Conservation (phyloP, 2,329 filamentous ascomycete species). For the Venturia asperata region DNA sequence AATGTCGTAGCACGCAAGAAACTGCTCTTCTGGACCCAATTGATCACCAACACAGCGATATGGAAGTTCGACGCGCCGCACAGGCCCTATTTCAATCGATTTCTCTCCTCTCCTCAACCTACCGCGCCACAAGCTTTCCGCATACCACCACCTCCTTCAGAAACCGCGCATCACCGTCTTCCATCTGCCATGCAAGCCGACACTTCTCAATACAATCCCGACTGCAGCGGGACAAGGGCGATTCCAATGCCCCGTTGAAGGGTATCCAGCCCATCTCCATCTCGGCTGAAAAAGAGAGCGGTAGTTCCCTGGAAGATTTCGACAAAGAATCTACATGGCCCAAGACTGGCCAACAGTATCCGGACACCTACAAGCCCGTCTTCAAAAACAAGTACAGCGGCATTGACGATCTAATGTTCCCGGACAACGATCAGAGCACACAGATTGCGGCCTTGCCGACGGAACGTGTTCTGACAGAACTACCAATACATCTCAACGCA, state of each 20-base stretch:
- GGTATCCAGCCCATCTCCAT: conserved; percentile 2
- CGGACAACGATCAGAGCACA: neutral
- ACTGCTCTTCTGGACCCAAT: neutral
- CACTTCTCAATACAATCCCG: neutral
- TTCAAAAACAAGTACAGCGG: neutral
- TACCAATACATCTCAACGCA: conserved; percentile 16
- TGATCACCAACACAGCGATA: conserved; percentile 19
- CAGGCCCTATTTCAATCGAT: conserved; percentile 27
- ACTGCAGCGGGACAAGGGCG: neutral
- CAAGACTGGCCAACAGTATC: neutral
- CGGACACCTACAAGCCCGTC: neutral
- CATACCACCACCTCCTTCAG: conserved; percentile 19
- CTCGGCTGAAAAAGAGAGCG: neutral
- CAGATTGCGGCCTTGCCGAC: neutral
- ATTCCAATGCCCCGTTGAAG: neutral
- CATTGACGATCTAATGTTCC: neutral
- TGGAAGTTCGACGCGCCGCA: conserved; percentile 29
- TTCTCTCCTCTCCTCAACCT: conserved; percentile 21
- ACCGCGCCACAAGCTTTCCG: conserved; percentile 19
- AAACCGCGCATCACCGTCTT: conserved; percentile 9
- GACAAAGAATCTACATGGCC: neutral
- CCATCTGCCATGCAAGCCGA: conserved; percentile 9
- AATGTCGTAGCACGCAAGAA: conserved; percentile 4
- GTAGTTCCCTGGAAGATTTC: neutral
- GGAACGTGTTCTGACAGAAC: conserved; percentile 5